Evolutionary conservation across 169 alveolate species (phyloP), one percentile per base, ranked within the genome.

Genomic region (Theileria parva): DNA sequence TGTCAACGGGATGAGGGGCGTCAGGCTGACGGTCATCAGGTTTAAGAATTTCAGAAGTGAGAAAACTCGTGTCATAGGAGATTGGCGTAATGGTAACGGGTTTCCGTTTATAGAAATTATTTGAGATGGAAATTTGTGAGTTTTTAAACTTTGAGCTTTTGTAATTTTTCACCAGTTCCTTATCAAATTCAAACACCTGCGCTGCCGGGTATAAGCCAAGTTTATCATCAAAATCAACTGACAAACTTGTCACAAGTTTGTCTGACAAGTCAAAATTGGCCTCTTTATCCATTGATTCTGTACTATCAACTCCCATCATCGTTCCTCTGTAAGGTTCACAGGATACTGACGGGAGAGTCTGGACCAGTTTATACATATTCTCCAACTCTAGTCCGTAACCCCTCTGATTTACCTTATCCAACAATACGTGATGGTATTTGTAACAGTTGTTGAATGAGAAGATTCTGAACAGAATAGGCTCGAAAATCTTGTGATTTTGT

Each of bases 141-240:
- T 55, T 55, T 55, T 55, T 55, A 55, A 55, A n/a, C 12, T 55
- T 55, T 8, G 48, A 37, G 48, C 48, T 37, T 11, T 21, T 55
- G 64, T 55, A 55, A 21, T 55, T 55, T 55, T 55, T 55, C 3
- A 55, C 64, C 12, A 55, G 64, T 21, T 55, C 64, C 64, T 55
- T 55, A 21, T 55, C 64, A 21, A 55, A 55, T 21, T 55, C 64
- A 15, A 55, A 55, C 21, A 55, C 7, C 12, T 55, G 64, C 12
- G 64, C 64, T 55, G 64, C 64, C 27, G 64, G 64, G 64, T 55
- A 55, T 11, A n/a, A 17, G 27, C 12, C 12, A 4, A 55, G 64
- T 11, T 55, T 55, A 4, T n/a, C 64, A 21, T 55, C 64, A 17
- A 55, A 5, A 7, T 55, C 64, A 4, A 55, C 64, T 55, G 21